Base-by-base conservation (phyloP, 1,139 yeast species). In the Kurtzmaniella quercitrusa region DNA sequence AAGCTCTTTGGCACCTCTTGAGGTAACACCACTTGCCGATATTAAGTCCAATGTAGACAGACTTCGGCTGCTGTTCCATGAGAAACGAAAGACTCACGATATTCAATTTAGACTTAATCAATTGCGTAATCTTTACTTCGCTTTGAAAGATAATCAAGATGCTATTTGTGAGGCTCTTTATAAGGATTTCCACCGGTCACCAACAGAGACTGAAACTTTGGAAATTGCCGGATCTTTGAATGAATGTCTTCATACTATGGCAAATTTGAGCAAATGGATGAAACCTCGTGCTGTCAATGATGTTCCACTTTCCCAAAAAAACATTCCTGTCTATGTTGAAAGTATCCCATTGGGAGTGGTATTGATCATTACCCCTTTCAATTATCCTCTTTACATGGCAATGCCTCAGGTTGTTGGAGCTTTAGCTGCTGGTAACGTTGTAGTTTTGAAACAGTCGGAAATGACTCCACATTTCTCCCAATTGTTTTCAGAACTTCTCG, bases 371-470 rank as follows among this genome's bases (percentile, higher is more conserved):
- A 68, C 89, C 1, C 96, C 98, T 0, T 91, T 87, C 76, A 91
- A 91, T 65, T 93, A 84, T 60, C 98, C 98, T 0, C 61, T 87
- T 42, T 50, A 77, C 36, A 67, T 91, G 49, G 57, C 88, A 0
- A 50, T 89, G 20, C 70, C 78, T 14, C 89, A 97, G 0, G 57
- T 91, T 16, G 73, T 82, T 33, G 88, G 88, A 23, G 96, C 96
- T 1, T 68, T 93, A 53, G 89, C 96, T 2, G 89, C 85, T 17
- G 98, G 98, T 18, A 91, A 91, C 60, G 74, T 83, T 6, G 94
- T 87, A 21, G 80, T 87, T 19, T 67, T 86, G 55, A 91, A 91
- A 60, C 95, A 88, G 28, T 78, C 87, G 32, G 98, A 93, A 61
- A 60, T 75, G 46, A 78, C 85, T 2, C 93, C 95, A 1, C 66